Evolutionary conservation across 2,329 filamentous ascomycete genomes (phyloP), one percentile per base, ranked within the genome.

Genomic region (Trichoderma brevicompactum): DNA sequence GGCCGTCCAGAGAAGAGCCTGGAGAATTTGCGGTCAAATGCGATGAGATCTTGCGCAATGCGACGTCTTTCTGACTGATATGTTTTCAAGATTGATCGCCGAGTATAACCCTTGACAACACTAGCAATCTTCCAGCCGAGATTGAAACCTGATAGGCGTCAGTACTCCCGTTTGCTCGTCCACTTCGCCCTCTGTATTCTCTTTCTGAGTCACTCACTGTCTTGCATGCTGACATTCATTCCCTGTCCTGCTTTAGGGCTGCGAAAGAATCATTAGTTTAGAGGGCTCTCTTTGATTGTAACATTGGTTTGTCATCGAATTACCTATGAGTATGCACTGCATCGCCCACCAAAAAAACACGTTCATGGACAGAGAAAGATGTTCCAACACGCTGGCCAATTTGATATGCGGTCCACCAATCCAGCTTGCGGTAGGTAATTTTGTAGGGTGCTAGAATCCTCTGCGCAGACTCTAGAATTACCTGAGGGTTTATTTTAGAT

Each of bases 361-460:
- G 36, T 2, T 50, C 23, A 15, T 48, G 55, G 2, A 59, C 55
- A 0, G 43, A 59, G 32, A 59, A 59, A n/a, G 55, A 59, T n/a
- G 43, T 59, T 2, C 55, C 55, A 48, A 48, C 54, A 9, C 89
- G 80, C 71, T 91, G 88, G 0, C 88, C 88, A 50, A 91, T 89
- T 67, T 90, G 85, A 61, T 89, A 75, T 2, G 74, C 73, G 0
- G 73, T 70, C 72, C 68, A 73, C 86, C 87, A 90, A 69, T 89
- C 84, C 63, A 86, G 86, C 65, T 89, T 83, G 38, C 83, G 76
- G 68, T 89, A 90, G 0, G 82, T 81, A 2, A 93, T 76, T 38
- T 81, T 88, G 72, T 92, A 92, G 0, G 90, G 90, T 0, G 78
- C 76, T 17, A 93, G 77, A 53, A 90, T 92, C 61, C 79, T 83